phyloP scores from a whole-genome alignment of 495 filamentous ascomycete species.

The Daldinia bambusicola region DNA sequence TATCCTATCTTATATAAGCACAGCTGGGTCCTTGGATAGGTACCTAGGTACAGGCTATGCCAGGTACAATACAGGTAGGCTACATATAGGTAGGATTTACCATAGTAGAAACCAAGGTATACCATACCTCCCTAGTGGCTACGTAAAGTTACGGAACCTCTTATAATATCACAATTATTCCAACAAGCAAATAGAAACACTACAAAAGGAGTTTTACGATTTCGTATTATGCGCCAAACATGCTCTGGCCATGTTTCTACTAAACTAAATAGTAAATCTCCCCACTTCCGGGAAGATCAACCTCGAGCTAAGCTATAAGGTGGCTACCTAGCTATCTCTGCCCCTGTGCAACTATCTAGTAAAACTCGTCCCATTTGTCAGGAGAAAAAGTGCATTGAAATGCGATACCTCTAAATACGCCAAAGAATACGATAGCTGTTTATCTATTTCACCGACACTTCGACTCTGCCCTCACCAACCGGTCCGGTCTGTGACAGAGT shows the following conservation, averaged over 20 bases:
- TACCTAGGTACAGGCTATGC: too few species aligned
- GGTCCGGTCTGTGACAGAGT: constrained; percentile 75
- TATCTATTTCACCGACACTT: constrained; percentile 72
- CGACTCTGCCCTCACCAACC: constrained; percentile 90
- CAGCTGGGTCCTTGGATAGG: too few species aligned
- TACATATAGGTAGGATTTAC: too few species aligned
- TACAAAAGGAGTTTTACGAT: constrained; percentile 14
- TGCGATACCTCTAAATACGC: constrained; percentile 30
- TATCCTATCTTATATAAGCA: not conserved
- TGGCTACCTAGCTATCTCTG: constrained; percentile 9
- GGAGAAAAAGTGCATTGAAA: constrained; percentile 7
- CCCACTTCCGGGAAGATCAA: constrained; percentile 37
- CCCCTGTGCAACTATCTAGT: constrained; percentile 16
- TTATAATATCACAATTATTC: not conserved
- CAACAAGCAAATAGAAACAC: not conserved
- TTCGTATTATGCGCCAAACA: constrained; percentile 28
- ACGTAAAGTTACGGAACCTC: not conserved
- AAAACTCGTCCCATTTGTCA: constrained; percentile 17
- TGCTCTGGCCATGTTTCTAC: constrained; percentile 19
- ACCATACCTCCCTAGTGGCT: too few species aligned
- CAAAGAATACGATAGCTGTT: constrained; percentile 17
- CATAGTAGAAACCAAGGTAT: too few species aligned
- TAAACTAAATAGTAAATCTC: constrained; percentile 31
- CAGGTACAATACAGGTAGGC: too few species aligned
- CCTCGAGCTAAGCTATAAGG: constrained; percentile 23